Base-by-base conservation (phyloP, 306 rosid genomes). In the Quercus wislizeni region DNA sequence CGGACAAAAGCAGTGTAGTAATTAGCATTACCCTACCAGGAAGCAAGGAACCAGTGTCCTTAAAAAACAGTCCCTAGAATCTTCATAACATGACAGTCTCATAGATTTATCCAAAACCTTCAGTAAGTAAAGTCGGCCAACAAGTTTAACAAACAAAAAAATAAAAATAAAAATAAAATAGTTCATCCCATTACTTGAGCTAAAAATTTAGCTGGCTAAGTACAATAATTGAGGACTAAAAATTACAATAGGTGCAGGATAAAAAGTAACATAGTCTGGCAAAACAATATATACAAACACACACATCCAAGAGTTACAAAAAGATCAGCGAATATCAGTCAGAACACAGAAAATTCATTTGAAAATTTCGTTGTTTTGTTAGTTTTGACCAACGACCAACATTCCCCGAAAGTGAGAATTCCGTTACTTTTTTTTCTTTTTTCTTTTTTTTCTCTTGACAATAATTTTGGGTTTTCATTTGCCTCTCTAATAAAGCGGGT, bases 331-430 rank as follows among this genome's bases (percentile, higher is more conserved):
- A 78, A 65, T 64, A 84, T 76, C 63, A 72, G 90, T 81, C 89
- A 87, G 92, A 78, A 35, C 63, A n/a, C 76, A 83, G 84, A 85
- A 83, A 63, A 88, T 91, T 81, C 68, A 74, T 88, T 27, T 72
- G 55, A 81, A 86, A 84, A 90, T 87, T 83, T 87, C 88, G 68
- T 86, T 86, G 71, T 49, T 65, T 85, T 84, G 87, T 87, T 89
- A 72, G 89, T 82, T 82, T 92, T 89, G 92, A 87, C 78, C 81
- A 63, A 75, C 20, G 58, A 83, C 86, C 88, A 88, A 65, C 74
- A 76, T 79, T 81, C 82, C 77, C 84, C 85, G 51, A 55, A 79
- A 87, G 79, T 83, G 77, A 79, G 74, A 67, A 15, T 55, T 67
- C 46, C 35, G 69, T 35, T 63, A 25, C 27, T 61, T 30, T 64